Evolutionary conservation across 2,329 filamentous ascomycete species (phyloP).

Genomic region (Neurospora sp.): DNA sequence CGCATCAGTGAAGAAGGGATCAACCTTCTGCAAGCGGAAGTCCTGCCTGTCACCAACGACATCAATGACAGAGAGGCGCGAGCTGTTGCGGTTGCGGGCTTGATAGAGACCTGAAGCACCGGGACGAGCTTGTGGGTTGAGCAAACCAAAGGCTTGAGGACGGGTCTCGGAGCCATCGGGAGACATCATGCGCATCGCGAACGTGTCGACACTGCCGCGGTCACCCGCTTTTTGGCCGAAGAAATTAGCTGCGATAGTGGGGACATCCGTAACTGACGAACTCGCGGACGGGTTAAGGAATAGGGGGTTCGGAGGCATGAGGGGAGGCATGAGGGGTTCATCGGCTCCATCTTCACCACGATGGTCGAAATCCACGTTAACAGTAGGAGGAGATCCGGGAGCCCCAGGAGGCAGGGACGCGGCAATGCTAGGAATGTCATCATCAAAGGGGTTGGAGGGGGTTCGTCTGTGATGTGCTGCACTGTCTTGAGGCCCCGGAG

Average conservation of each 20-base stretch:
- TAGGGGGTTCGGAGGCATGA: constrained; percentile 13
- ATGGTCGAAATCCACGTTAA: neutral
- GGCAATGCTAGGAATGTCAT: neutral
- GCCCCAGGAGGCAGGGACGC: neutral
- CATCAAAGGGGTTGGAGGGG: constrained; percentile 8
- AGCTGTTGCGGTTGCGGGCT: constrained; percentile 25
- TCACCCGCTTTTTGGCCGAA: constrained; percentile 4
- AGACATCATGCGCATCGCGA: constrained; percentile 20
- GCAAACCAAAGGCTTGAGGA: constrained; percentile 7
- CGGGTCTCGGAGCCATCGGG: constrained; percentile 12
- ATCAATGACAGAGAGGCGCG: constrained; percentile 42
- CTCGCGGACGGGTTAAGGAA: constrained; percentile 12
- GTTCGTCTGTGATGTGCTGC: constrained; percentile 6
- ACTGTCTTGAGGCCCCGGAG: constrained; percentile 9
- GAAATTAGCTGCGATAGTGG: constrained; percentile 8
- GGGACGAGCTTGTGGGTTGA: constrained; percentile 11
- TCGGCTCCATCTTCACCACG: constrained; percentile 2
- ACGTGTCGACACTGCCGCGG: constrained; percentile 18
- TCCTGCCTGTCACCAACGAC: constrained; percentile 53
- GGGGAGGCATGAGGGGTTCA: constrained; percentile 11
- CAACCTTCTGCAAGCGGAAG: constrained; percentile 54
- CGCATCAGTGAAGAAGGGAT: constrained; percentile 56
- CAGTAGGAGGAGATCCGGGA: constrained; percentile 3
- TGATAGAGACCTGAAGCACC: constrained; percentile 12
- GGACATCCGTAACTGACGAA: constrained; percentile 12